Evolutionary conservation across 2,329 filamentous ascomycete genomes (phyloP).

Genomic region (Pezicula rhizophila): DNA sequence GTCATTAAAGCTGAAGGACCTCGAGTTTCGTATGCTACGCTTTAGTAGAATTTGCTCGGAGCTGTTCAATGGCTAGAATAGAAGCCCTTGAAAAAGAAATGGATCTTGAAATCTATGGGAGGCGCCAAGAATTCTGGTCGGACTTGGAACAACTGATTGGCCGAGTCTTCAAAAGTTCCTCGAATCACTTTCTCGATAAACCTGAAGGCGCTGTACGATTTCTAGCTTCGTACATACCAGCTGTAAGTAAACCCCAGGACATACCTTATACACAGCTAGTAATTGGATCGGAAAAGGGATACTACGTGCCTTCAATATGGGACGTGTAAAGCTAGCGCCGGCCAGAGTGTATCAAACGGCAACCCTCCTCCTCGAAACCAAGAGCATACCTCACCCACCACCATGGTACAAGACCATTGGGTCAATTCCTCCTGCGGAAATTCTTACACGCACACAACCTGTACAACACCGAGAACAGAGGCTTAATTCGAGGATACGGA

Average conservation of each 20-base stretch:
- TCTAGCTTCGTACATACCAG: too few relatives aligned
- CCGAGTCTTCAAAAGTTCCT: too few relatives aligned
- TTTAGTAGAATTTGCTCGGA: not conserved
- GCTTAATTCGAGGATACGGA: conserved; percentile 37
- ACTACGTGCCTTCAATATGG: conserved; percentile 14
- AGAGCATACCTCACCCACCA: conserved; percentile 30
- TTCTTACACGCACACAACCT: conserved; percentile 47
- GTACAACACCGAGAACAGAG: conserved; percentile 35
- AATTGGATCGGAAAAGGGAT: not conserved
- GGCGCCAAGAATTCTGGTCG: too few relatives aligned
- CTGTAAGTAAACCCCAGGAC: not conserved
- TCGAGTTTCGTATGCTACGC: not conserved
- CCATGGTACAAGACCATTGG: conserved; percentile 28
- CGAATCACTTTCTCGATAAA: too few relatives aligned
- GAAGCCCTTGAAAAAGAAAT: not conserved
- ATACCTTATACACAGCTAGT: not conserved
- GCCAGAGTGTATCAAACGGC: conserved; percentile 42
- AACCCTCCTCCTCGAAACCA: conserved; percentile 37
- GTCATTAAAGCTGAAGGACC: conserved; percentile 15
- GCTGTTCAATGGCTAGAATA: not conserved
- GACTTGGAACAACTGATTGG: too few relatives aligned
- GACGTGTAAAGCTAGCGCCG: conserved; percentile 30
- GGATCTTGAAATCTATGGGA: too few relatives aligned
- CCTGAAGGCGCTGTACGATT: too few relatives aligned
- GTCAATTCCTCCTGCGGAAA: conserved; percentile 48